These are phyloP conservation scores for Davidsoniella eucalypti DNA, from an alignment of 2,329 filamentous ascomycete genomes.

Conservation along the genomic window DNA sequence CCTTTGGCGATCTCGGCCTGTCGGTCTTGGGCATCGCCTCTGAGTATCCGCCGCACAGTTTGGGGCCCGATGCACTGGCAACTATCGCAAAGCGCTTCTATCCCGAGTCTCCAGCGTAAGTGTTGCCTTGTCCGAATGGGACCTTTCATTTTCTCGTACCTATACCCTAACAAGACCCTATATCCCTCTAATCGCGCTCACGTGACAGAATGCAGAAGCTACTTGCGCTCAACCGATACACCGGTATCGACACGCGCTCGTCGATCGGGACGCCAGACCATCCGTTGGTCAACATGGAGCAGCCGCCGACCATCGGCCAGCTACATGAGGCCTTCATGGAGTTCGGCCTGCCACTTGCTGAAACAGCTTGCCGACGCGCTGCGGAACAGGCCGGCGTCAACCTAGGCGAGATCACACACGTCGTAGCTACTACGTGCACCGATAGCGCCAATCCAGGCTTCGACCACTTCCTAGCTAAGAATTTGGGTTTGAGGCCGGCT, in stretches of 20 bases:
- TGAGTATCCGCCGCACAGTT: conserved; percentile 41
- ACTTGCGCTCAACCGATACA: conserved; percentile 45
- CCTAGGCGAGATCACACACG: conserved; percentile 41
- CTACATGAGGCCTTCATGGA: conserved; percentile 38
- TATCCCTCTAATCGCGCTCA: background rate
- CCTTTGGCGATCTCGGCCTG: conserved; percentile 37
- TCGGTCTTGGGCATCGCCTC: conserved; percentile 42
- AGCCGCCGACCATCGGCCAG: conserved; percentile 34
- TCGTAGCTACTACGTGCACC: conserved; percentile 52
- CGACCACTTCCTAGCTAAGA: conserved; percentile 46
- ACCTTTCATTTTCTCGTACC: background rate
- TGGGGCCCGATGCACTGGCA: conserved; percentile 34
- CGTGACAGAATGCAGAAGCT: conserved; percentile 42
- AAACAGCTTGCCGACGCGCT: conserved; percentile 37
- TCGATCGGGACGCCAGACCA: conserved; percentile 45
- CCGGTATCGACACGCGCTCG: conserved; percentile 46
- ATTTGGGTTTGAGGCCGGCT: conserved; percentile 37
- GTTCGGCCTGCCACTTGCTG: conserved; percentile 40
- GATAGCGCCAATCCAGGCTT: conserved; percentile 54
- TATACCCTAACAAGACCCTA: background rate
- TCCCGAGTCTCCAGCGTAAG: conserved; percentile 42
- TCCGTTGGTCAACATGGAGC: conserved; percentile 40
- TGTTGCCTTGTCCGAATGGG: conserved; percentile 9
- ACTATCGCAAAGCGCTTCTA: conserved; percentile 40
- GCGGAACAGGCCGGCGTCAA: conserved; percentile 36